These are phyloP conservation scores for Sabuloglossum arenarium DNA, from an alignment of 495 filamentous ascomycete genomes.

Conservation along the genomic window DNA sequence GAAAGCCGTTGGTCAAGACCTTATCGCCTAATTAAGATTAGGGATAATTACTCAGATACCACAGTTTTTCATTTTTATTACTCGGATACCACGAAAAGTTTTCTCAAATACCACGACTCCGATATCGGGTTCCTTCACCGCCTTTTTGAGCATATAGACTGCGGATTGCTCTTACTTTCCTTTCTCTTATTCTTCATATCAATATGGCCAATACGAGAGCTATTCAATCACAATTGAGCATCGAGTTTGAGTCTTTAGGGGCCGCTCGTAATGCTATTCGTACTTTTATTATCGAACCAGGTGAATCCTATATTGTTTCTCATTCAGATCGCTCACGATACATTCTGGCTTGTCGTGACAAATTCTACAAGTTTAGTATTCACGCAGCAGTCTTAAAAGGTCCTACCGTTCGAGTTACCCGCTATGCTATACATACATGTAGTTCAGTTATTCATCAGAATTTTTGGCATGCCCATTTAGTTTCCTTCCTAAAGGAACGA, in stretches of 20 bases:
- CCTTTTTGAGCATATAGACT: background rate
- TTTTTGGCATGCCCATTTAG: background rate
- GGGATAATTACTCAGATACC: background rate
- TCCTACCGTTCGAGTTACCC: background rate
- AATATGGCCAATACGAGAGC: background rate
- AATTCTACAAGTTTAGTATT: background rate
- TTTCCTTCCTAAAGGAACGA: background rate
- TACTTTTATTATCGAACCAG: background rate
- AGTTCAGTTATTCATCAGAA: background rate
- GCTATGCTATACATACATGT: background rate
- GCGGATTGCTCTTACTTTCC: background rate
- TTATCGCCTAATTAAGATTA: too few species aligned
- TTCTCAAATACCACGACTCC: background rate
- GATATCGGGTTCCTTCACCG: background rate
- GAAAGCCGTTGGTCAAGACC: too few species aligned
- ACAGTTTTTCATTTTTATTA: background rate
- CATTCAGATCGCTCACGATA: background rate
- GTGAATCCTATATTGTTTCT: background rate
- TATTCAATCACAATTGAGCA: background rate
- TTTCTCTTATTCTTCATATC: background rate
- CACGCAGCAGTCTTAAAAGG: background rate
- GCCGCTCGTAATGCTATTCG: background rate
- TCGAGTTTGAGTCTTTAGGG: background rate
- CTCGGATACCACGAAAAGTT: background rate
- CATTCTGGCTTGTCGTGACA: background rate